Percentiles rank a stretch among this genome's conserved stretches.
These are phyloP conservation scores for Trichoderma brevicompactum DNA, from an alignment of 2,329 filamentous ascomycete genomes.

Conservation along the genomic window DNA sequence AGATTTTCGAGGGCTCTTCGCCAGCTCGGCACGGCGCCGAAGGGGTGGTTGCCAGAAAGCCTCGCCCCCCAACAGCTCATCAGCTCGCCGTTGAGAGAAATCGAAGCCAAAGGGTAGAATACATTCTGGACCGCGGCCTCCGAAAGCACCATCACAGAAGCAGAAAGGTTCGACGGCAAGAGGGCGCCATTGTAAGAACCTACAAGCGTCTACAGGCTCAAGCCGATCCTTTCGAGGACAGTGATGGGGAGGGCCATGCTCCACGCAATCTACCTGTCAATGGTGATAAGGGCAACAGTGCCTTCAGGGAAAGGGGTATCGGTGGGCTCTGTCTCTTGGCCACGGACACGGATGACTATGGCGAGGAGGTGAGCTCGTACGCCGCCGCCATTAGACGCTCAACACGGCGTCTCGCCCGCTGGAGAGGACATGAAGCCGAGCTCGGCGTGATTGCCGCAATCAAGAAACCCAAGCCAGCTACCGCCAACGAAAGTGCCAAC, in stretches of 20 bases:
- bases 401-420: conserved; percentile 69
- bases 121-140: conserved; percentile 76
- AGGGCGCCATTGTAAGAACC: conserved; percentile 70
- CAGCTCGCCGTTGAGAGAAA: conserved; percentile 82
- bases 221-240: conserved; percentile 62
- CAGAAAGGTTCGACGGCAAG: conserved; percentile 63
- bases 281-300: conserved; percentile 39
- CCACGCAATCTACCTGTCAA: conserved; percentile 40
- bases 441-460: conserved; percentile 53
- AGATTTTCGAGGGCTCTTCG: conserved; percentile 64
- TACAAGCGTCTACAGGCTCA: conserved; percentile 65
- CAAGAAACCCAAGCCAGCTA: conserved; percentile 47
- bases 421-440: conserved; percentile 57
- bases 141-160: conserved; percentile 67
- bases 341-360: conserved; percentile 72
- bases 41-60: conserved; percentile 62
- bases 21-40: conserved; percentile 61
- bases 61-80: conserved; percentile 77
- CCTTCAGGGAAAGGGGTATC: conserved; percentile 61
- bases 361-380: conserved; percentile 72
- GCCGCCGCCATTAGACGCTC: conserved; percentile 68
- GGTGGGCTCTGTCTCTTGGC: conserved; percentile 67
- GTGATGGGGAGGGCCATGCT: conserved; percentile 60
- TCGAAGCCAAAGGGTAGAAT: conserved; percentile 77
- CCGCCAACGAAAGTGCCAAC: conserved; percentile 33